phyloP scores from a whole-genome alignment of 2,329 filamentous ascomycete species.

The Harringtonia aguacate region DNA sequence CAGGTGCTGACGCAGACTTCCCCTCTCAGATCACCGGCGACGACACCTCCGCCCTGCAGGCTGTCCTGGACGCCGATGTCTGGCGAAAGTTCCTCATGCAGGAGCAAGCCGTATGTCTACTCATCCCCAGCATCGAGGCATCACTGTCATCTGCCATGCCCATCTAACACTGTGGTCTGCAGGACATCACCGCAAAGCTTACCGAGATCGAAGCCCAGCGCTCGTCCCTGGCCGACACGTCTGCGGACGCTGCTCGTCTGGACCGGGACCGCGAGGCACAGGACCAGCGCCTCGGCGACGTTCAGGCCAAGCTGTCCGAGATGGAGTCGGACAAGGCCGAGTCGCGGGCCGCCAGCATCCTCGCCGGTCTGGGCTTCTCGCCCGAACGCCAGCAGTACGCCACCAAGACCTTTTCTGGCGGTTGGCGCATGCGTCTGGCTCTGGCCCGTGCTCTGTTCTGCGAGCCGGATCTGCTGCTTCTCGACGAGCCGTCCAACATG shows the following conservation, averaged over 20 bases:
- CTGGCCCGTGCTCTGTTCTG: constrained; percentile 93
- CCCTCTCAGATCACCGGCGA: constrained; percentile 90
- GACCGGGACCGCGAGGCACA: constrained; percentile 83
- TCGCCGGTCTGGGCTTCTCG: constrained; percentile 95
- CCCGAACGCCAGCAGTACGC: constrained; percentile 82
- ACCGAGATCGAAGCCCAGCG: constrained; percentile 68
- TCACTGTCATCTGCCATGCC: no score
- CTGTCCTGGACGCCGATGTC: constrained; percentile 92
- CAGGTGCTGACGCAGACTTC: neutral
- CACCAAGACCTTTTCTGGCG: constrained; percentile 97
- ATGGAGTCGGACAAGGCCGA: constrained; percentile 99
- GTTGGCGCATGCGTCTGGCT: constrained; percentile 98
- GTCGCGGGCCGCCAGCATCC: constrained; percentile 85
- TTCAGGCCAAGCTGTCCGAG: constrained; percentile 84
- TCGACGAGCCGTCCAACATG: constrained; percentile 99
- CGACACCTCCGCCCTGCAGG: constrained; percentile 88
- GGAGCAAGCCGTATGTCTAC: constrained; percentile 68
- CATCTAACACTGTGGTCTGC: no score
- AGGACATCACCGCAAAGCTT: constrained; percentile 70
- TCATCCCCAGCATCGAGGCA: no score
- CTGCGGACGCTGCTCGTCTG: constrained; percentile 72
- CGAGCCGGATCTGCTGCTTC: constrained; percentile 87
- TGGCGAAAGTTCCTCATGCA: constrained; percentile 92
- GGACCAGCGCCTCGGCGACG: constrained; percentile 81
- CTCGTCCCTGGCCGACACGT: constrained; percentile 77